phyloP scores from a whole-genome alignment of 495 filamentous ascomycete genomes.

The Aspergillus carlsbadensis region DNA sequence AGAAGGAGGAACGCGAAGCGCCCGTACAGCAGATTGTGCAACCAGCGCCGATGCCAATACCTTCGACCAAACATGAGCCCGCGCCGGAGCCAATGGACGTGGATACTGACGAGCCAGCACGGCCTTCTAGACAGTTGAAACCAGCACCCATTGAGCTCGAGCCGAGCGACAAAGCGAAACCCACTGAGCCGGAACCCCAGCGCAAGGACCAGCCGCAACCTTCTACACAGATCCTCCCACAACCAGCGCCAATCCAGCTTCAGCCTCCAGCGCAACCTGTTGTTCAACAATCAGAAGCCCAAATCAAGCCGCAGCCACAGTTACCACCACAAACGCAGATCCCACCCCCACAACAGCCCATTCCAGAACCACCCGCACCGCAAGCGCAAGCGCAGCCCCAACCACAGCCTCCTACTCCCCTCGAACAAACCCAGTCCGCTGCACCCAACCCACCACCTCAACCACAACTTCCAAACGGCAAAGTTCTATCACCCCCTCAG shows the following conservation, averaged over 20 bases:
- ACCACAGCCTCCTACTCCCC: conserved; percentile 15
- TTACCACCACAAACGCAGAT: not conserved
- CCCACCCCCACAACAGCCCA: not conserved
- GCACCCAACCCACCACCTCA: conserved; percentile 29
- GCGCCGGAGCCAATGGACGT: conserved; percentile 39
- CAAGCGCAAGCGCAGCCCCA: conserved; percentile 15
- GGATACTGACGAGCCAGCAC: conserved; percentile 25
- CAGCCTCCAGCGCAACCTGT: conserved; percentile 12
- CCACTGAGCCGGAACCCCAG: conserved; percentile 23
- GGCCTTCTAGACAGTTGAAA: not conserved
- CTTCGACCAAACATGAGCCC: conserved; percentile 23
- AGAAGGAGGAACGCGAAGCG: conserved; percentile 56
- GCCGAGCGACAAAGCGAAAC: conserved; percentile 15
- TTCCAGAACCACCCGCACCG: conserved; percentile 8
- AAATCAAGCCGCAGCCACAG: conserved; percentile 5
- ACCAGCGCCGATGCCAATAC: conserved; percentile 13
- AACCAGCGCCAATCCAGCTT: not conserved
- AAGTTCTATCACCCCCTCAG: conserved; percentile 33
- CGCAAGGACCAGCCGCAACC: conserved; percentile 11
- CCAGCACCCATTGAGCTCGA: conserved; percentile 14
- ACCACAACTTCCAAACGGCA: conserved; percentile 33
- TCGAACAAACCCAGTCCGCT: conserved; percentile 16
- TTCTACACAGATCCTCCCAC: not conserved
- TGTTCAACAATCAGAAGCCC: conserved; percentile 5
- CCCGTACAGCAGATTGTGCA: conserved; percentile 9